phyloP scores from a whole-genome alignment of 2,329 filamentous ascomycete species.

The Claviceps sorghi region DNA sequence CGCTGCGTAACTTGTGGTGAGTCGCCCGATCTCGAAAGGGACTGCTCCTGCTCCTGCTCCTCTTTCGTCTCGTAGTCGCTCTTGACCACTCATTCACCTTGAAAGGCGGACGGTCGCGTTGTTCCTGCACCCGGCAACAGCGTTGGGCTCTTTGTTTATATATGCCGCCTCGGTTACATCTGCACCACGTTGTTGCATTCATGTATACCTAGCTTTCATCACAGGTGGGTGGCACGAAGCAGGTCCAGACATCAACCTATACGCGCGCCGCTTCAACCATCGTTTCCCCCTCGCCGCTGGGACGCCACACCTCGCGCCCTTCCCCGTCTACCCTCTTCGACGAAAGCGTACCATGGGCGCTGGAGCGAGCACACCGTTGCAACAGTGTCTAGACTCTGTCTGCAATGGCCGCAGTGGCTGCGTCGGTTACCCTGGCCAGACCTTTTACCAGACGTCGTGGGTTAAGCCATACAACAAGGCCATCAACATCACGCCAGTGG shows the following conservation, averaged over 20 bases:
- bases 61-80: not conserved
- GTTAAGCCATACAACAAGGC: constrained; percentile 40
- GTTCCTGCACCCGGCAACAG: not conserved
- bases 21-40: not conserved
- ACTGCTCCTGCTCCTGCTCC: not conserved
- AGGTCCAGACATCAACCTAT: not conserved
- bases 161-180: not conserved
- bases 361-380: constrained; percentile 23
- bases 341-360: constrained; percentile 25
- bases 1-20: not conserved
- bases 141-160: not conserved
- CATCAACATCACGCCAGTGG: constrained; percentile 33
- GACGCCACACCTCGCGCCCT: not conserved
- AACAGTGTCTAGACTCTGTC: constrained; percentile 31
- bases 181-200: not conserved
- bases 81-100: not conserved
- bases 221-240: not conserved
- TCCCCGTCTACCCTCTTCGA: not conserved
- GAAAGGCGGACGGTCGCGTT: not conserved
- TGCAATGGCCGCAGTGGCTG: constrained; percentile 31
- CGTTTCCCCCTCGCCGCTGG: not conserved
- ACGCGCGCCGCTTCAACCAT: not conserved
- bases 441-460: constrained; percentile 33
- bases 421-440: constrained; percentile 29
- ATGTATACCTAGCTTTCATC: not conserved